phyloP scores from a whole-genome alignment of 2,329 filamentous ascomycete genomes.

The Trichoderma semiorbis region DNA sequence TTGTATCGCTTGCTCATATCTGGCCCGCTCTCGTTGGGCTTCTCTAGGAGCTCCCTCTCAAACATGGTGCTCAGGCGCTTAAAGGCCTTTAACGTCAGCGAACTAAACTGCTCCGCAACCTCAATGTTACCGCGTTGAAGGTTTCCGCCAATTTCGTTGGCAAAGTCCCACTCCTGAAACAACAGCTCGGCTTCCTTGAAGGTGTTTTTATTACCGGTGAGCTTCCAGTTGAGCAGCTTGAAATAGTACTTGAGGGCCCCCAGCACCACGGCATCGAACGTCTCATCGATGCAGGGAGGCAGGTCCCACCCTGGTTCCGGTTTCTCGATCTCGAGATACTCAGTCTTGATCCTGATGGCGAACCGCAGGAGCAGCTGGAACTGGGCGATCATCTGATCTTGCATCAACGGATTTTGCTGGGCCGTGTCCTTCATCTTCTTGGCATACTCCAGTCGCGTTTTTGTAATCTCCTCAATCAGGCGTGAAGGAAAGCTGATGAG shows the following conservation, averaged over 20 bases:
- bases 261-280: conserved; percentile 86
- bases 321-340: conserved; percentile 78
- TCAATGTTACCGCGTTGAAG: conserved; percentile 93
- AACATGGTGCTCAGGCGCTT: conserved; percentile 86
- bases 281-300: conserved; percentile 93
- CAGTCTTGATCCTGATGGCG: conserved; percentile 87
- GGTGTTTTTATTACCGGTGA: conserved; percentile 96
- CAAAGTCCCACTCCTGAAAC: conserved; percentile 97
- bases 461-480: conserved; percentile 94
- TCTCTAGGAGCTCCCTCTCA: conserved; percentile 81
- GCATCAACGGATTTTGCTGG: conserved; percentile 87
- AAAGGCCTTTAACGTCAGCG: conserved; percentile 87
- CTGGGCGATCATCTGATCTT: conserved; percentile 96
- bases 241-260: conserved; percentile 98
- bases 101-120: conserved; percentile 95
- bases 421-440: conserved; percentile 94
- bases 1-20: conserved; percentile 99
- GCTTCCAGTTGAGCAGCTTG: conserved; percentile 96
- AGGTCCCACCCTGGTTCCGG: conserved; percentile 92
- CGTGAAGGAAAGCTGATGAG: conserved; percentile 96
- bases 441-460: conserved; percentile 84
- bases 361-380: conserved; percentile 91
- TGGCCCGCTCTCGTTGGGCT: conserved; percentile 74
- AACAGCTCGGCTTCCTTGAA: conserved; percentile 98
- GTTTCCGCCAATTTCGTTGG: conserved; percentile 85